phyloP scores from a whole-genome alignment of 192 early-diverging fungal species.

The Coemansia sp. region DNA sequence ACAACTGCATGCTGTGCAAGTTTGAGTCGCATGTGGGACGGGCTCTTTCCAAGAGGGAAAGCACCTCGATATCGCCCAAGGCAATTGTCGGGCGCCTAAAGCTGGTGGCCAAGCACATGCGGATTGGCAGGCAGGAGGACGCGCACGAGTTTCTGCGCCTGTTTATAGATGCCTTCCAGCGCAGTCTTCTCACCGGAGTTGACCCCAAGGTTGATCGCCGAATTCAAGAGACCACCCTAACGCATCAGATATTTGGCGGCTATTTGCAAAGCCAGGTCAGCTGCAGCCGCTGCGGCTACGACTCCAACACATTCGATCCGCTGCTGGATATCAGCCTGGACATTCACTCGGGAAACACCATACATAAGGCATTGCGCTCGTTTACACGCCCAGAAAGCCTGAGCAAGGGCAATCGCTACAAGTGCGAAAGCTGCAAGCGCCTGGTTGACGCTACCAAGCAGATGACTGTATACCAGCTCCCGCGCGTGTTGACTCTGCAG shows the following conservation, averaged over 20 bases:
- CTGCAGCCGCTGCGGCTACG: constrained; percentile 67
- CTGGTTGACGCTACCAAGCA: constrained; percentile 78
- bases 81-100: constrained; percentile 62
- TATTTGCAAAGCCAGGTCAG: constrained; percentile 74
- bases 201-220: constrained; percentile 66
- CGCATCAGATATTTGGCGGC: constrained; percentile 83
- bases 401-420: constrained; percentile 68
- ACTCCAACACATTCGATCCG: constrained; percentile 75
- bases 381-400: constrained; percentile 73
- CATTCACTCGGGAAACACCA: constrained; percentile 59
- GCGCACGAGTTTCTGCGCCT: constrained; percentile 83
- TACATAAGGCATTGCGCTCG: constrained; percentile 66
- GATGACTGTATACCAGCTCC: constrained; percentile 71
- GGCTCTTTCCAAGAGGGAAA: constrained; percentile 52
- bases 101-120: constrained; percentile 73
- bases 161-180: constrained; percentile 69
- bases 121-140: constrained; percentile 81
- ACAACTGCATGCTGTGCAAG: constrained; percentile 73
- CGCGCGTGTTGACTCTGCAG: constrained; percentile 71
- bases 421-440: constrained; percentile 76
- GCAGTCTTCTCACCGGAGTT: constrained; percentile 56
- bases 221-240: constrained; percentile 70
- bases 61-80: constrained; percentile 60
- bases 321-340: constrained; percentile 78
- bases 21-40: constrained; percentile 66